Base-by-base conservation (phyloP, 2,329 filamentous ascomycete species). In the Helotiales sp. region DNA sequence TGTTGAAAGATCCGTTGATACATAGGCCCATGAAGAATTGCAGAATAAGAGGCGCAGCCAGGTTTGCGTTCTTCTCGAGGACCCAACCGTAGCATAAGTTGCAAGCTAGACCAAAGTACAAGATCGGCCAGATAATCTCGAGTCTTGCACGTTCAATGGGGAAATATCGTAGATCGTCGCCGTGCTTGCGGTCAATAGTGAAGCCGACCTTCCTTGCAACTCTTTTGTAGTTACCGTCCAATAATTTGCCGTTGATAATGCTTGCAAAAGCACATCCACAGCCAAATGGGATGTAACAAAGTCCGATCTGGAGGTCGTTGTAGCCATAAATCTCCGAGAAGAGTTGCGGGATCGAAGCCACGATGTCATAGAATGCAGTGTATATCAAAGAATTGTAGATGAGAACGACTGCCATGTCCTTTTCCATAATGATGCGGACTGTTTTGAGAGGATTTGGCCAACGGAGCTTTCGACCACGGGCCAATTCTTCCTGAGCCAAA, bases 161-260 rank as follows among this genome's bases (percentile, higher is more conserved):
- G 59, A 79, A 79, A 43, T 78, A 61, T 11, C 71, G 59, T 40
- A 79, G 68, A 64, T 78, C 72, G 47, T 78, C 75, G 6, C 77
- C 80, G 40, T 87, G 86, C 69, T 86, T 87, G 66, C 82, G 84
- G 68, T 86, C 85, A 70, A 93, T 85, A 1, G 81, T 79, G 65
- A 93, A 81, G 6, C 88, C 88, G 17, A 89, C 80, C 34, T 84
- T 83, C 58, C 81, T 82, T 1, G 91, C 91, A 55, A 89, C 84
- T 45, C 90, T 86, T 6, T 87, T 84, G 77, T 92, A 96, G 77
- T 93, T 93, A 83, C 86, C 65, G 59, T 90, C 87, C 0, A 89
- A 76, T 8, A 88, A 68, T 37, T 78, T 78, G 5, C 92, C 90
- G 68, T 87, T 85, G n/a, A 77, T 75, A 28, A 75, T 87, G 83